These are phyloP conservation scores for Boletus subluridellus DNA, from an alignment of 1,284 basidiomycete genomes.

Conservation along the genomic window DNA sequence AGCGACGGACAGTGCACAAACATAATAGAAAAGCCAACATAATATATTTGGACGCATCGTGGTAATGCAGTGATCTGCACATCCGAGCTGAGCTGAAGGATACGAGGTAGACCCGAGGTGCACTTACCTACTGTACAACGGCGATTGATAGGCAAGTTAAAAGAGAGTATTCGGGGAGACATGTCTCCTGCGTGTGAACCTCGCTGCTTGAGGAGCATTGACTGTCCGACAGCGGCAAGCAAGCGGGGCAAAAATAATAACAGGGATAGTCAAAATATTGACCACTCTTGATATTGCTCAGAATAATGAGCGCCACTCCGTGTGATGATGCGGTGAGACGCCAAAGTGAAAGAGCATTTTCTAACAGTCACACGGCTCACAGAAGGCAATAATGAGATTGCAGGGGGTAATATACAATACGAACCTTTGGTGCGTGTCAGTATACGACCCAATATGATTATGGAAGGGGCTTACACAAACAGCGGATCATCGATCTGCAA, in stretches of 20 bases:
- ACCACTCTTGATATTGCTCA: slow-evolving; percentile 60
- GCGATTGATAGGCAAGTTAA: not conserved
- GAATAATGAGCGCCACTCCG: slow-evolving; percentile 77
- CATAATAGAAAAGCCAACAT: not conserved
- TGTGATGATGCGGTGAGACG: slow-evolving; percentile 55
- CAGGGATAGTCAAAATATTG: slow-evolving; percentile 25
- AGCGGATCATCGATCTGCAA: slow-evolving; percentile 28
- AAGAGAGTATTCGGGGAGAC: not conserved
- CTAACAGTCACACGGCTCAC: slow-evolving; percentile 13
- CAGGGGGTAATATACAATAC: slow-evolving; percentile 22
- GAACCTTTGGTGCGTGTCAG: slow-evolving; percentile 17
- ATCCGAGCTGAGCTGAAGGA: slow-evolving; percentile 1
- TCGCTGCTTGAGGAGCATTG: slow-evolving; percentile 36
- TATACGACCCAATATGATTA: not conserved
- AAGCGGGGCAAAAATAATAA: slow-evolving; percentile 47
- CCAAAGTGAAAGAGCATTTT: slow-evolving; percentile 71
- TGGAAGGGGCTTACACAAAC: slow-evolving; percentile 19
- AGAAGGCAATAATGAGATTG: slow-evolving; percentile 31
- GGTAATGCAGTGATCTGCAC: not conserved
- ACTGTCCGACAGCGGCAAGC: slow-evolving; percentile 31
- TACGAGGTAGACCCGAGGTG: not conserved
- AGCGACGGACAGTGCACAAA: slow-evolving; percentile 40
- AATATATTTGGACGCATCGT: slow-evolving; percentile 6
- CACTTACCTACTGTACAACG: slow-evolving; percentile 21
- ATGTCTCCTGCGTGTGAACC: slow-evolving; percentile 62